Evolutionary conservation across 1,284 basidiomycete genomes (phyloP), one percentile per base, ranked within the genome.

Genomic region (Tilletia indica): DNA sequence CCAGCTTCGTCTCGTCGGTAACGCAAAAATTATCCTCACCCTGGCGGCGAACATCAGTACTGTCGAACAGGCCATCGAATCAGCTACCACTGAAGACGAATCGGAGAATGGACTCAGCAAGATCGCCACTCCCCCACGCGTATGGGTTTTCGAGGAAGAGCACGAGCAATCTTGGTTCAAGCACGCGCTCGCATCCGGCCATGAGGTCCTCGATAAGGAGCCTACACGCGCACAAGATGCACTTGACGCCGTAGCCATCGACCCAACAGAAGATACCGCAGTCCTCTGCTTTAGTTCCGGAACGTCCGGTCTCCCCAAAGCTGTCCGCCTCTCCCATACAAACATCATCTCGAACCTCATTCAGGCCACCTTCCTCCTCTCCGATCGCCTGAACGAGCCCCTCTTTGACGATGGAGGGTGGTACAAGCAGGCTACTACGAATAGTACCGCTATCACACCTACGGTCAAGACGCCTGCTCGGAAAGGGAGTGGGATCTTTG

Each of bases 251-350:
- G 75, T 78, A 45, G 39, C 73, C 54, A 34, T 77, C 68, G 72
- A 76, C 69, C 77, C 77, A 12, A 69, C 70, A 36, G 69, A 68
- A 31, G 76, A 80, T 66, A 75, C 76, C 25, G 80, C 80, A 31
- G 72, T 82, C 42, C 78, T 73, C 51, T 83, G 81, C 69, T 82
- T 82, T 70, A 78, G 76, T 38, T 83, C 82, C 2, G 82, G 82
- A 56, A 83, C 82, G 11, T 82, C 82, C 2, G 82, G 81, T 14
- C 70, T 75, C 12, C 82, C 82, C 51, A 83, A 83, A 70, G 82
- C 78, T 4, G 81, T 83, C 39, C 72, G 74, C 56, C 75, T 83
- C n/a, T 77, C 81, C 19, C 82, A 83, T 71, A 72, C 71, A 49
- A 80, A 76, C 61, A 68, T 83, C 67, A 75, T 83, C 21, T 73